Evolutionary conservation across 495 filamentous ascomycete species (phyloP).

Genomic region (Rhypophila decipiens): DNA sequence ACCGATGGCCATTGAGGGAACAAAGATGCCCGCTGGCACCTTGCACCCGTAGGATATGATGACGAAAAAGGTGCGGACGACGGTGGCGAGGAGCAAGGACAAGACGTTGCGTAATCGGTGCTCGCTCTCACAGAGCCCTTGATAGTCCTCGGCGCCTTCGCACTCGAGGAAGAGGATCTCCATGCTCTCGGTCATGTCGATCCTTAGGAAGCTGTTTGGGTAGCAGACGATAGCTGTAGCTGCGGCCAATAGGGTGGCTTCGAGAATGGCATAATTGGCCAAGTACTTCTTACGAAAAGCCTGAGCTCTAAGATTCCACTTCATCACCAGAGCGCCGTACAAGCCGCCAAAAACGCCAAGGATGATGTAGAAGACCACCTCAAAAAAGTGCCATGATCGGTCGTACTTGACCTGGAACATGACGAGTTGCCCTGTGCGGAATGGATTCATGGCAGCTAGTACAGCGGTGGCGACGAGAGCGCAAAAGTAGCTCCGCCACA

Average conservation of each 20-base stretch:
- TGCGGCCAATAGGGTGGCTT: slow-evolving; percentile 76
- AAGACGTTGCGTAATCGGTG: slow-evolving; percentile 75
- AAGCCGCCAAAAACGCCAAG: slow-evolving; percentile 91
- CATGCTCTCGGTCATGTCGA: slow-evolving; percentile 99
- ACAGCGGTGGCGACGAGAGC: slow-evolving; percentile 93
- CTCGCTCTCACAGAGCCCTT: slow-evolving; percentile 76
- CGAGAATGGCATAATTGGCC: slow-evolving; percentile 75
- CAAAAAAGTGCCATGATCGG: slow-evolving; percentile 96
- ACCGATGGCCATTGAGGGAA: slow-evolving; percentile 96
- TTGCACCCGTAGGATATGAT: slow-evolving; percentile 98
- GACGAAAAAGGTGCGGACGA: slow-evolving; percentile 75
- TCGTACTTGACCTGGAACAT: slow-evolving; percentile 99
- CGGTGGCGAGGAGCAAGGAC: slow-evolving; percentile 72
- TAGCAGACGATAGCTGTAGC: slow-evolving; percentile 88
- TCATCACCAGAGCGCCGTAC: slow-evolving; percentile 96
- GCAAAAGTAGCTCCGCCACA: slow-evolving; percentile 98
- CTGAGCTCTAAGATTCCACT: slow-evolving; percentile 90
- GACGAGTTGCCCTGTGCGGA: slow-evolving; percentile 95
- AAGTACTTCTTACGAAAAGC: slow-evolving; percentile 95
- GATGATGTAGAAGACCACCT: slow-evolving; percentile 85
- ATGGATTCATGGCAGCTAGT: slow-evolving; percentile 93
- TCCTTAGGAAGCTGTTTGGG: slow-evolving; percentile 89
- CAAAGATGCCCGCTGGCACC: slow-evolving; percentile 94
- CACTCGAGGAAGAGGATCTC: slow-evolving; percentile 95
- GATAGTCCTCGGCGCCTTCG: slow-evolving; percentile 85